A percentile compares a stretch with the other conserved stretches of the same genome.
Evolutionary conservation across 1,284 basidiomycete genomes (phyloP).

Genomic region (Anthracocystis setariae): DNA sequence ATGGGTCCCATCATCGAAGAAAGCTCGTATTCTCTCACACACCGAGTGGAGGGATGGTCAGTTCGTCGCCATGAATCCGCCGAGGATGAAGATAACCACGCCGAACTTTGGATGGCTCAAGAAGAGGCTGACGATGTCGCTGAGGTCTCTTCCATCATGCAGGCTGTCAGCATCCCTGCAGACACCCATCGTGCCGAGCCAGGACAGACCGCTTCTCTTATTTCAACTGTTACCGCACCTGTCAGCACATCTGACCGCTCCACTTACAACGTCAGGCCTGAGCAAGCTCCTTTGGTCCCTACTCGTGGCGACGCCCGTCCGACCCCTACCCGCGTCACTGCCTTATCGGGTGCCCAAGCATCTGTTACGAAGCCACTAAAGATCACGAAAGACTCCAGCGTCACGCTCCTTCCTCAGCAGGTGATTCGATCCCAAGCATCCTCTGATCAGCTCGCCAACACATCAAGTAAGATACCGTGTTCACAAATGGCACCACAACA

Average conservation of each 20-base stretch:
- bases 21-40: background rate
- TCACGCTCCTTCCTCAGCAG: slow-evolving; percentile 20
- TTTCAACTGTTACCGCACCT: slow-evolving; percentile 4
- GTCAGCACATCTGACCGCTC: too few relatives aligned
- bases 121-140: slow-evolving; percentile 43
- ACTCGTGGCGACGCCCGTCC: slow-evolving; percentile 32
- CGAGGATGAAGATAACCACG: slow-evolving; percentile 10
- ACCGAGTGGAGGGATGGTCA: slow-evolving; percentile 18
- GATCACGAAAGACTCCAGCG: slow-evolving; percentile 20
- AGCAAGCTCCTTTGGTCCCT: slow-evolving; percentile 11
- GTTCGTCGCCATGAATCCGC: slow-evolving; percentile 24
- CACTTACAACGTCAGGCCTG: too few relatives aligned
- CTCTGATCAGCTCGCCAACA: slow-evolving; percentile 15
- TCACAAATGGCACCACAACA: slow-evolving; percentile 3
- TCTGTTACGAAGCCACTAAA: slow-evolving; percentile 39
- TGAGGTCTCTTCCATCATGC: slow-evolving; percentile 44
- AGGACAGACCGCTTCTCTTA: slow-evolving; percentile 15
- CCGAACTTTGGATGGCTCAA: slow-evolving; percentile 4
- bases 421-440: slow-evolving; percentile 34
- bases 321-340: background rate
- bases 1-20: slow-evolving; percentile 11
- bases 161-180: slow-evolving; percentile 25
- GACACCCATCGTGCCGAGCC: background rate
- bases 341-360: background rate
- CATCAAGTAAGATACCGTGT: background rate